Conservation (phyloP, 495 filamentous ascomycete genomes). For the Penicillium egyptiacum region DNA sequence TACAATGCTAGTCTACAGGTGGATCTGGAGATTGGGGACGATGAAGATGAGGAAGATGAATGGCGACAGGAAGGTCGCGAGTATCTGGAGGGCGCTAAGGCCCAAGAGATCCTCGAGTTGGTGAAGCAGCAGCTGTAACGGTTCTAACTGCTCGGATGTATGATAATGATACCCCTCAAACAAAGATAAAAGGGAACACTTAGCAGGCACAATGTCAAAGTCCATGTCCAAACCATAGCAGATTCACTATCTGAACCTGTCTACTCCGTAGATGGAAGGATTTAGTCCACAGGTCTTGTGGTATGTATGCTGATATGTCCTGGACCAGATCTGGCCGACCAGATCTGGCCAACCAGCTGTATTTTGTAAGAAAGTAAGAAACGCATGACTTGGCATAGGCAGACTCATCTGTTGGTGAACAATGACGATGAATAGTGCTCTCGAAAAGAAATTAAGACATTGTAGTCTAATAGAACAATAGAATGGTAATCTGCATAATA, state of each 20-base stretch:
- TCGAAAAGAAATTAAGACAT: background rate
- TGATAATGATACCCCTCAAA: constrained; percentile 24
- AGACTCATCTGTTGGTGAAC: background rate
- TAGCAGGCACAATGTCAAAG: background rate
- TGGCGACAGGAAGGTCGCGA: constrained; percentile 44
- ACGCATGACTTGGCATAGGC: background rate
- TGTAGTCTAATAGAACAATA: background rate
- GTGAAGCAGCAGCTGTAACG: constrained; percentile 26
- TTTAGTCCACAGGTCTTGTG: background rate
- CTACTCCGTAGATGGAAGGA: background rate
- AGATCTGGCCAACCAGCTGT: no score
- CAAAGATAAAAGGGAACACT: constrained; percentile 11
- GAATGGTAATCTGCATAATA: background rate
- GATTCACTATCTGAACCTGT: background rate
- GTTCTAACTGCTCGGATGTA: constrained; percentile 2
- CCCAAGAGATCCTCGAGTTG: constrained; percentile 62
- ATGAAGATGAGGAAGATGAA: constrained; percentile 43
- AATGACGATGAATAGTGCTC: background rate
- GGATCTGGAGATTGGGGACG: constrained; percentile 58
- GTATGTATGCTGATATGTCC: background rate
- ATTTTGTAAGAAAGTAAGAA: constrained; percentile 1
- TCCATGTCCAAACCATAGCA: background rate
- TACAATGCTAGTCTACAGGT: constrained; percentile 79
- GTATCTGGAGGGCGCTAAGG: constrained; percentile 74
- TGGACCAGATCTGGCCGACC: background rate